Conservation (phyloP, 2,329 filamentous ascomycete genomes). For the Apiospora rasikravindrae region DNA sequence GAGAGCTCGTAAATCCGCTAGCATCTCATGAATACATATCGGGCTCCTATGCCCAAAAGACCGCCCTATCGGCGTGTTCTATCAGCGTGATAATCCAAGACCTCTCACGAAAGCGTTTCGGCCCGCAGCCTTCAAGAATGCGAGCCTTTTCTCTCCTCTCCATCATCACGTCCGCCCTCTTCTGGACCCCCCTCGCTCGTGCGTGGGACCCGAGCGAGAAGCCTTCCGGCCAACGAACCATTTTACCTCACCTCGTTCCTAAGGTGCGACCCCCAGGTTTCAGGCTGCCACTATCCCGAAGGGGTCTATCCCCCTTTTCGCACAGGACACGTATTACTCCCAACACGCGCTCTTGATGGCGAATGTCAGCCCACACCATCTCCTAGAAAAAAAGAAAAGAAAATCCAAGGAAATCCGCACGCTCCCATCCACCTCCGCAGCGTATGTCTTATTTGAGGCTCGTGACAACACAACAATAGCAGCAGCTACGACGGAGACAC, state of each 20-base stretch:
- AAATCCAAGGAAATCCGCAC: no score
- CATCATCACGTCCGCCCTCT: not conserved
- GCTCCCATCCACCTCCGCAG: not conserved
- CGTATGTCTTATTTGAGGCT: no score
- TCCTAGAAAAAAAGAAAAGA: not conserved
- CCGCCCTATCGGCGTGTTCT: no score
- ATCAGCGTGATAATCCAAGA: no score
- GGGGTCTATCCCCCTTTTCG: not conserved
- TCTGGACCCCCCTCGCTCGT: not conserved
- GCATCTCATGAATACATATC: no score
- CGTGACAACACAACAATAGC: not conserved
- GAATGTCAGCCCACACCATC: not conserved
- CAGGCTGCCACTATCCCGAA: not conserved
- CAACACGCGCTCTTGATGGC: not conserved
- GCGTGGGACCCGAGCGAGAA: slow-evolving; percentile 10
- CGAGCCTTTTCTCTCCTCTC: no score
- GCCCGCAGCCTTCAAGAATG: not conserved
- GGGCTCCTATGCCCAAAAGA: no score
- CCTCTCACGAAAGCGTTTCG: not conserved
- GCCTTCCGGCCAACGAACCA: not conserved
- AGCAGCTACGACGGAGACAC: slow-evolving; percentile 7
- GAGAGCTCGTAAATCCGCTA: no score
- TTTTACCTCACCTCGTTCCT: not conserved
- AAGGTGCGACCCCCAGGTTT: not conserved
- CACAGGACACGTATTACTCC: not conserved